Percentiles rank a stretch among this genome's conserved stretches.
Evolutionary conservation across 768 basidiomycete species (phyloP).

Genomic region (Lactarius indigo): DNA sequence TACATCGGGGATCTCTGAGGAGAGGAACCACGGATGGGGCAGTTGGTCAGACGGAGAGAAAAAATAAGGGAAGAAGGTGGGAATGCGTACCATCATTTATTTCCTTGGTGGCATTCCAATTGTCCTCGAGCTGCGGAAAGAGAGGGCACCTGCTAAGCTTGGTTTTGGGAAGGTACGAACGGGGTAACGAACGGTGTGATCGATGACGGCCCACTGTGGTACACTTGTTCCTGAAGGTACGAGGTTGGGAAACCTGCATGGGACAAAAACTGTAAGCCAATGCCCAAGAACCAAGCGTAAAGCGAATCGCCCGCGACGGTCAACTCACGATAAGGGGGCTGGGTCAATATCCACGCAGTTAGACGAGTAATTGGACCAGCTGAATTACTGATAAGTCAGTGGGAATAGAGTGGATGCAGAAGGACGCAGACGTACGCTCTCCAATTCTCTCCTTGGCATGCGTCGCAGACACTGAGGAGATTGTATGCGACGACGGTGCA

Average conservation of each 20-base stretch:
- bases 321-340: conserved; percentile 7
- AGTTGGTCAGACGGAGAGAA: not conserved
- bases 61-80: too few species aligned
- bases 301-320: too few species aligned
- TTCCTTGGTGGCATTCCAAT: not conserved
- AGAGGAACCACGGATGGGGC: not conserved
- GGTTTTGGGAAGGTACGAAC: not conserved
- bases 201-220: not conserved
- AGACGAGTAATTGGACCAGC: not conserved
- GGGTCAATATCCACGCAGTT: not conserved
- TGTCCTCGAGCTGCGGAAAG: not conserved
- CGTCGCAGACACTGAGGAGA: conserved; percentile 19
- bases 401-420: too few species aligned
- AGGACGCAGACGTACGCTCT: not conserved
- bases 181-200: not conserved
- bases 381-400: not conserved
- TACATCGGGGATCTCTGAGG: not conserved
- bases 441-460: conserved; percentile 1
- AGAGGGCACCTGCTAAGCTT: not conserved
- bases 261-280: too few species aligned
- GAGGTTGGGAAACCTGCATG: conserved; percentile 2
- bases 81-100: not conserved
- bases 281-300: not conserved
- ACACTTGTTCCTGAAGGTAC: not conserved
- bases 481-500: conserved; percentile 13